Evolutionary conservation across 2,329 filamentous ascomycete genomes (phyloP).

Genomic region (Scytalidium lignicola): DNA sequence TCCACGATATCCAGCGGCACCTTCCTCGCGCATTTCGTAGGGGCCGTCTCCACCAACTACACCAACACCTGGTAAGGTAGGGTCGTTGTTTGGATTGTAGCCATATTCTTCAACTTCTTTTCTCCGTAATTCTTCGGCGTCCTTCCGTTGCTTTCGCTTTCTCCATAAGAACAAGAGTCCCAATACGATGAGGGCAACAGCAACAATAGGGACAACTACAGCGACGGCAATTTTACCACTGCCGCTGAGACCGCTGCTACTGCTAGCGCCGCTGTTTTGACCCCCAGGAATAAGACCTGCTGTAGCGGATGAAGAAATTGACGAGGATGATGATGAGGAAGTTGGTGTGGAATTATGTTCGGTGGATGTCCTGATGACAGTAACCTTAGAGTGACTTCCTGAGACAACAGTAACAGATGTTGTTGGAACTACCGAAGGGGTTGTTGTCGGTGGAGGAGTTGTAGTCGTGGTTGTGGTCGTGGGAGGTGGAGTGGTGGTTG

Average conservation of each 20-base stretch:
- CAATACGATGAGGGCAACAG: conserved; percentile 74
- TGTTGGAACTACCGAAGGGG: background rate
- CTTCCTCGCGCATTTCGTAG: conserved; percentile 73
- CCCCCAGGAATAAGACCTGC: conserved; percentile 10
- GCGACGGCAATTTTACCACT: conserved; percentile 81
- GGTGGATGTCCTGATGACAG: conserved; percentile 2
- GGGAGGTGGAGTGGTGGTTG: conserved; percentile 10
- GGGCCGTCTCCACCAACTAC: conserved; percentile 43
- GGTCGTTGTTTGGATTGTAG: conserved; percentile 96
- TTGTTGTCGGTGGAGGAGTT: conserved; percentile 6
- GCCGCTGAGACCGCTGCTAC: conserved; percentile 39
- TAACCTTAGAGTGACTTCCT: background rate
- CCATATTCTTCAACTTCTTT: conserved; percentile 98
- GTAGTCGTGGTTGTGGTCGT: conserved; percentile 8
- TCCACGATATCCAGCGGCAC: conserved; percentile 77
- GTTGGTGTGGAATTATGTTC: conserved; percentile 1
- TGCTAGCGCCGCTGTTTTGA: conserved; percentile 8
- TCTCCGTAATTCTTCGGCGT: conserved; percentile 78
- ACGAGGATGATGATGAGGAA: conserved; percentile 17
- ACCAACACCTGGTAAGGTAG: conserved; percentile 61
- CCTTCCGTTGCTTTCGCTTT: conserved; percentile 79
- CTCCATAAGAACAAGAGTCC: conserved; percentile 81
- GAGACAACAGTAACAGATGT: background rate
- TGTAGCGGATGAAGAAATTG: conserved; percentile 19
- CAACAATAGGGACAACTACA: conserved; percentile 88